phyloP scores from a whole-genome alignment of 2,329 filamentous ascomycete species.

The Bisporella sp. region DNA sequence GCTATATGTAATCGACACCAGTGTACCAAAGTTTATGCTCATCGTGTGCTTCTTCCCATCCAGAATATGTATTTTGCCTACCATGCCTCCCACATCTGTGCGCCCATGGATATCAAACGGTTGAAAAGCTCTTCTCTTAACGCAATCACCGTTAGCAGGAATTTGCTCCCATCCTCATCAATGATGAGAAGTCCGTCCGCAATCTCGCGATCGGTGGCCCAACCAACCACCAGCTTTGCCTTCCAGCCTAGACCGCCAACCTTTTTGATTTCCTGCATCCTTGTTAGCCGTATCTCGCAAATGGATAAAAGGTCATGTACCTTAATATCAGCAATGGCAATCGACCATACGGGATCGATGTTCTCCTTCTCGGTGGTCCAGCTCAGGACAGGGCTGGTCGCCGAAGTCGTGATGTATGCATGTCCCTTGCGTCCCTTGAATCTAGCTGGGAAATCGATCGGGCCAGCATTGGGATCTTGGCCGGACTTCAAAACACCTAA shows the following conservation, averaged over 20 bases:
- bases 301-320: constrained; percentile 3
- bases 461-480: constrained; percentile 48
- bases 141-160: constrained; percentile 63
- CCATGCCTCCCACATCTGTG: constrained; percentile 79
- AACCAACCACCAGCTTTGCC: constrained; percentile 72
- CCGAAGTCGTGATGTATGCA: constrained; percentile 60
- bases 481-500: constrained; percentile 57
- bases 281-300: background rate
- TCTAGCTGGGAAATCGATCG: constrained; percentile 69
- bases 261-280: constrained; percentile 58
- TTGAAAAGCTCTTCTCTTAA: constrained; percentile 77
- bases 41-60: too few relatives aligned
- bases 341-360: constrained; percentile 58
- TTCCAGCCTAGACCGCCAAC: constrained; percentile 81
- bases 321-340: constrained; percentile 62
- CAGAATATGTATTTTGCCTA: constrained; percentile 27
- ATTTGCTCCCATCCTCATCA: constrained; percentile 40
- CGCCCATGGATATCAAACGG: constrained; percentile 66
- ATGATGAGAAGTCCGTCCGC: constrained; percentile 55
- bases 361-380: constrained; percentile 37
- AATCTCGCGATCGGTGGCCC: constrained; percentile 67
- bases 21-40: too few relatives aligned
- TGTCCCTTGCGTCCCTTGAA: constrained; percentile 66
- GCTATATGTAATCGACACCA: too few relatives aligned
- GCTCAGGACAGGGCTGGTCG: constrained; percentile 59